Base-by-base conservation (phyloP, 2,329 filamentous ascomycete genomes). In the Sporothrix phasma region DNA sequence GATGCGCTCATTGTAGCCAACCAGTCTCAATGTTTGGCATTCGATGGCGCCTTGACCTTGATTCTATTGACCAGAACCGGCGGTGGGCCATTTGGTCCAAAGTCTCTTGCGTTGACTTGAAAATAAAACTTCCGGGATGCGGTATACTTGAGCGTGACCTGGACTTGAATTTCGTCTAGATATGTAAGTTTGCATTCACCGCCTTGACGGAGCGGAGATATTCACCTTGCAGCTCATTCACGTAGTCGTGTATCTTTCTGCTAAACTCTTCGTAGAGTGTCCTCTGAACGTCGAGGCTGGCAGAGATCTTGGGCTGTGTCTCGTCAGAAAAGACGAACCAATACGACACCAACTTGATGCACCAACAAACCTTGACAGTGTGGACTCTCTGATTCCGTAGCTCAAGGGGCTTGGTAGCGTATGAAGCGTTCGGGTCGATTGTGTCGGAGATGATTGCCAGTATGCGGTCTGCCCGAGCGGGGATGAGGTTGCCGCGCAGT, bases 261-360 rank as follows among this genome's bases (percentile, higher is more conserved):
- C 87, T 94, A 1, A 88, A 85, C 73, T 97, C 93, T 70, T 94
- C 95, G 76, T 94, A 97, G 0, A 90, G 91, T 70, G 92, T 85
- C 82, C 90, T 7, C 4, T 41, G 43, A 13, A 68, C 69, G 67
- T 74, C 68, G 1, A 67, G 65, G 6, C 49, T 61, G 1, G 62
- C 62, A 0, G 67, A 68, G 11, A 67, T 65, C 26, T 59, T 59
- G n/a, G 64, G 54, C 67, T 64, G 7, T 2, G 11, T 13, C 6
- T 17, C 15, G 31, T 53, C 24, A 56, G 47, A 19, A 1, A 22
- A 11, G 5, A 24, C 7, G 13, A 15, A 15, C 7, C 26, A 5
- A 15, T 6, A 17, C 4, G 3, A 47, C 24, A 10, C 8, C 22
- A 15, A 17, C n/a, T 3, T 26, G 1, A 5, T 1, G 10, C 19